A percentile compares a stretch with the other conserved stretches of the same genome.
These are phyloP conservation scores for Amphichorda felina DNA, from an alignment of 2,329 filamentous ascomycete genomes.

Conservation along the genomic window DNA sequence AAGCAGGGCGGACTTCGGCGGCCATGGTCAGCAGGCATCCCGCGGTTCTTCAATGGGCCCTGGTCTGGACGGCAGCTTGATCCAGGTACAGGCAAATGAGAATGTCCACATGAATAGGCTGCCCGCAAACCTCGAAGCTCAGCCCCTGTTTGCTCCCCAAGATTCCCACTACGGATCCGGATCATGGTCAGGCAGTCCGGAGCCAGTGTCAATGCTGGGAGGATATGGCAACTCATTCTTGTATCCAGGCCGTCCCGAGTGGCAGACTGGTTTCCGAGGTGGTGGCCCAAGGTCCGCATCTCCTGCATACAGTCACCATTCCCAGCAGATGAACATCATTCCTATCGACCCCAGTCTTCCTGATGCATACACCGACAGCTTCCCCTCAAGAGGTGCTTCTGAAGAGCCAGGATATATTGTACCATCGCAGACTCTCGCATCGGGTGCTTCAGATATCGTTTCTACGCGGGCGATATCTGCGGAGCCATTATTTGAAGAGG, in stretches of 20 bases:
- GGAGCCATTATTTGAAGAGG: no score
- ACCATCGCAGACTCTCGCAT: background rate
- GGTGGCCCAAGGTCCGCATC: background rate
- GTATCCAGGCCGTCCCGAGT: background rate
- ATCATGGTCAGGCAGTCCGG: no score
- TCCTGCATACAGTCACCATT: background rate
- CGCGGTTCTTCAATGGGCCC: no score
- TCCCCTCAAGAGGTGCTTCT: background rate
- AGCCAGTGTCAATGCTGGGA: background rate
- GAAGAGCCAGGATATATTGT: constrained; percentile 2
- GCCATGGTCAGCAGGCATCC: no score
- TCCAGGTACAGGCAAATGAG: no score
- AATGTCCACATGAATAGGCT: no score
- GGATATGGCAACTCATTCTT: background rate
- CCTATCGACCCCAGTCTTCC: constrained; percentile 2
- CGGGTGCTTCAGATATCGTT: no score
- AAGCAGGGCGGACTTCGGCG: no score
- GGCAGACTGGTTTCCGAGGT: background rate
- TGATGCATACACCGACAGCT: background rate
- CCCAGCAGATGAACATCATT: background rate
- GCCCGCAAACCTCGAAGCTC: no score
- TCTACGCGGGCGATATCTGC: no score
- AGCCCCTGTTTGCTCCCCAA: no score
- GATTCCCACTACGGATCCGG: background rate
- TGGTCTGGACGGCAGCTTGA: no score